A percentile compares a stretch with the other conserved stretches of the same genome.
Conservation (phyloP, 2,329 filamentous ascomycete species). For the Microcyclospora tardicrescens region DNA sequence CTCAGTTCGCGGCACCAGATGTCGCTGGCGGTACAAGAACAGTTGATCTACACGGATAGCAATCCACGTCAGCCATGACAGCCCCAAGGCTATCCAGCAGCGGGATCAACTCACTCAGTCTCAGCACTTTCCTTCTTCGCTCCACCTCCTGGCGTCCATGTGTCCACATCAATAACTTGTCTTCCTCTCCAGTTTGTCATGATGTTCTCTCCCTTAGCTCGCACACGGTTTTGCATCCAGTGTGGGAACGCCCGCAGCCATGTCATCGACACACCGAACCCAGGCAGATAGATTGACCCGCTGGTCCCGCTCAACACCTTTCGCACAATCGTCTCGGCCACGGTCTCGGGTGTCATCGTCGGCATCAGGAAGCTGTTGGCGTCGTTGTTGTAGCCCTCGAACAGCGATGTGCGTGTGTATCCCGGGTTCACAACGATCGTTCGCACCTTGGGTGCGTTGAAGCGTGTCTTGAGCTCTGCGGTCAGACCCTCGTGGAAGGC, state of each 20-base stretch:
- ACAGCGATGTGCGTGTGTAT: conserved; percentile 78
- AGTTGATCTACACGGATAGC: too few relatives aligned
- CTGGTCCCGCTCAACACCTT: conserved; percentile 30
- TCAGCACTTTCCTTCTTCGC: conserved; percentile 11
- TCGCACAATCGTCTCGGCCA: conserved; percentile 31
- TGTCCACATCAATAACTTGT: too few relatives aligned
- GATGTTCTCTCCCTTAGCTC: too few relatives aligned
- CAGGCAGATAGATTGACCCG: conserved; percentile 29
- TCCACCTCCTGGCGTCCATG: background rate
- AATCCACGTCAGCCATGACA: too few relatives aligned
- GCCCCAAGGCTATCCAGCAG: too few relatives aligned
- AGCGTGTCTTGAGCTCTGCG: conserved; percentile 27
- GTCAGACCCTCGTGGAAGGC: conserved; percentile 39
- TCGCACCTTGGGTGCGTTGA: conserved; percentile 30
- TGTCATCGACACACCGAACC: conserved; percentile 5
- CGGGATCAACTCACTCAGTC: too few relatives aligned
- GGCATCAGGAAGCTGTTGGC: conserved; percentile 19
- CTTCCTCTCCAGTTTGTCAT: too few relatives aligned
- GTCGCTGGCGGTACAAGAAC: too few relatives aligned
- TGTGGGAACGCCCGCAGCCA: conserved; percentile 7
- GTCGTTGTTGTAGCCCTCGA: conserved; percentile 57
- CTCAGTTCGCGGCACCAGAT: too few relatives aligned
- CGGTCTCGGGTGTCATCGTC: conserved; percentile 27
- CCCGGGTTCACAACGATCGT: conserved; percentile 41
- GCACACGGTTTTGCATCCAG: conserved; percentile 2